Evolutionary conservation across 805 yeast species (phyloP).

Genomic region (Danielia reshetovae): DNA sequence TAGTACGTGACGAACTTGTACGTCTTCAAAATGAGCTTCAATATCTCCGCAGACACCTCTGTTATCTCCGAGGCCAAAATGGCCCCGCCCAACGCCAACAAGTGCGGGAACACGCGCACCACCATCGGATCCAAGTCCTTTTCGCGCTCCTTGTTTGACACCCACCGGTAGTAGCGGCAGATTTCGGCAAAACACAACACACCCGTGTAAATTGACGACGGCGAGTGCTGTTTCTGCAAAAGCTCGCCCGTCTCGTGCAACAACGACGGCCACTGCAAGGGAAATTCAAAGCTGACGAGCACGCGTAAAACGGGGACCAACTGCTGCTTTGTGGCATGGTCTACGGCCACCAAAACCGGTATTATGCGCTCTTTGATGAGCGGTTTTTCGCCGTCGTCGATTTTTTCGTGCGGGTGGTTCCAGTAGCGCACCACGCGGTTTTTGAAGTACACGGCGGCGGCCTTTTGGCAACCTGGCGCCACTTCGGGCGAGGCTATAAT

Average conservation of each 20-base stretch:
- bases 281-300: constrained; percentile 32
- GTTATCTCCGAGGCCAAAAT: constrained; percentile 23
- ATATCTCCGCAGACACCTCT: constrained; percentile 59
- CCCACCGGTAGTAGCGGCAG: constrained; percentile 69
- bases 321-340: constrained; percentile 35
- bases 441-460: constrained; percentile 81
- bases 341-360: constrained; percentile 48
- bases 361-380: constrained; percentile 66
- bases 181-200: constrained; percentile 68
- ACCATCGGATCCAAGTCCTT: constrained; percentile 43
- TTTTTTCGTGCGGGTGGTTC: constrained; percentile 32
- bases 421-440: constrained; percentile 67
- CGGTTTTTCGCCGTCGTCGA: constrained; percentile 72
- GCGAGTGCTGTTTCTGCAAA: constrained; percentile 24
- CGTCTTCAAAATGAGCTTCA: constrained; percentile 67
- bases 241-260: constrained; percentile 30
- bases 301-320: constrained; percentile 39
- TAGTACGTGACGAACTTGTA: constrained; percentile 73
- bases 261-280: constrained; percentile 34
- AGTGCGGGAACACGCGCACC: constrained; percentile 56
- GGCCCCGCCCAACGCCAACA: constrained; percentile 62
- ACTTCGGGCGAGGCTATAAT: constrained; percentile 51
- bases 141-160: constrained; percentile 42
- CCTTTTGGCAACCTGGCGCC: constrained; percentile 47
- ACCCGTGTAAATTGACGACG: constrained; percentile 54